Base-by-base conservation (phyloP, 352 stramenopile species). In the Globisporangium emineosum region DNA sequence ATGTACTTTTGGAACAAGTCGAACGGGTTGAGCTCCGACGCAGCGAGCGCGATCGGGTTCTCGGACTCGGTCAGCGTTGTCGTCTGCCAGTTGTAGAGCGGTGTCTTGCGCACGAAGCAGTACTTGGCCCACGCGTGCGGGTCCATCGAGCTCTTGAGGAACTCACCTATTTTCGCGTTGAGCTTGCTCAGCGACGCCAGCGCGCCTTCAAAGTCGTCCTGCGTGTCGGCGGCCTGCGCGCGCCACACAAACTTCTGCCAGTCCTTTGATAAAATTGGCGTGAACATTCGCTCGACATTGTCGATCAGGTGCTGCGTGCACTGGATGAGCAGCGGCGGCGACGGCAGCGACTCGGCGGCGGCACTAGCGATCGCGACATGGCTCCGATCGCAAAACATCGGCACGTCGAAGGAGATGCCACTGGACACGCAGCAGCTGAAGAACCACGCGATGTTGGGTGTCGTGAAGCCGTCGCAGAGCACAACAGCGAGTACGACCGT, bases 1-100 rank as follows among this genome's bases (percentile, higher is more conserved):
- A 83, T 79, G 47, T 79, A 83, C 3, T 62, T 51, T 40, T 78
- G 73, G 42, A 80, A 82, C 17, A 82, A 79, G 27, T 78, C 72
- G 32, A 82, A 78, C 3, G 75, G 70, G 1, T 67, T 59, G 29
- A 70, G 52, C 23, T 71, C 65, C 9, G 56, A 49, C 17, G 53
- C 66, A 25, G 67, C 45, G 40, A 67, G 56, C 7, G 35, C 2
- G 3, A 61, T 63, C 19, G 66, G 54, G 6, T 57, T 57, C 52
- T 62, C 65, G 27, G 73, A 68, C 32, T 77, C 63, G 15, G 57
- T 58, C 29, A 57, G 9, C 32, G 75, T 69, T 57, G 69, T 62
- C 10, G 55, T 81, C 50, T 77, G 68, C 65, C 70, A 81, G 1
- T 69, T 64, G 43, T 75, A 79, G 17, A 83, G 69, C 40, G 70